phyloP scores from a whole-genome alignment of 2,329 filamentous ascomycete genomes.

The Calonectria henricotiae region DNA sequence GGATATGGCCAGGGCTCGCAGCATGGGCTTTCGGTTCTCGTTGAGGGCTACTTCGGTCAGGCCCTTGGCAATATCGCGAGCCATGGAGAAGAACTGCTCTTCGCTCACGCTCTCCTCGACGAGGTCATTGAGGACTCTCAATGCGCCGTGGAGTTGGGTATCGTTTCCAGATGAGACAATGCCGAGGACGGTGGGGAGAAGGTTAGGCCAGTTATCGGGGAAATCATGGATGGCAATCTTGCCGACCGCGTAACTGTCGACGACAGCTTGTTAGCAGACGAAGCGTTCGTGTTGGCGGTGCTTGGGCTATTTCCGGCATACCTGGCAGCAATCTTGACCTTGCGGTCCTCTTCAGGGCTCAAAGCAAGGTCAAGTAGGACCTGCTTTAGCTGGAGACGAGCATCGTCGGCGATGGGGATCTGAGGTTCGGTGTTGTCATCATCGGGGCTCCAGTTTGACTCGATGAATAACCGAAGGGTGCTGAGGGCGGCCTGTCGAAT shows the following conservation, averaged over 20 bases:
- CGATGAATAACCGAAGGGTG: constrained; percentile 86
- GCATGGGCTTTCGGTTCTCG: constrained; percentile 79
- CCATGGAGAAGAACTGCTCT: constrained; percentile 94
- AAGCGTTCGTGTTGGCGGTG: too few species aligned
- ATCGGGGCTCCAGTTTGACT: constrained; percentile 85
- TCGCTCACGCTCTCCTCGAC: constrained; percentile 96
- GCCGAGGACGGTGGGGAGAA: constrained; percentile 85
- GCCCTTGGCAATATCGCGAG: constrained; percentile 86
- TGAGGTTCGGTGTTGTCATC: constrained; percentile 77
- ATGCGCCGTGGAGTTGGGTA: constrained; percentile 87
- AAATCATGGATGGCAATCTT: constrained; percentile 96
- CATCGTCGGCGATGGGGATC: constrained; percentile 80
- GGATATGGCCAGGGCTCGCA: constrained; percentile 89
- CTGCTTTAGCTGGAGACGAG: constrained; percentile 82
- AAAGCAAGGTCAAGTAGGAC: constrained; percentile 85
- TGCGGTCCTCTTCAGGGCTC: constrained; percentile 82
- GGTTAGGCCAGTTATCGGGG: constrained; percentile 93
- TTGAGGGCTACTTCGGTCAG: constrained; percentile 88
- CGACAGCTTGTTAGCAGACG: constrained; percentile 26
- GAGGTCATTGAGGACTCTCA: constrained; percentile 90
- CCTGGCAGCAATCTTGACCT: constrained; percentile 91
- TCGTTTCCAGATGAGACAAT: constrained; percentile 85
- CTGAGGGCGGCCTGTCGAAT: constrained; percentile 89
- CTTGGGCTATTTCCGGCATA: constrained; percentile 59
- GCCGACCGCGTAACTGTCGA: constrained; percentile 80